Base-by-base conservation (phyloP, 1,284 basidiomycete genomes). In the Inonotus obliquus region DNA sequence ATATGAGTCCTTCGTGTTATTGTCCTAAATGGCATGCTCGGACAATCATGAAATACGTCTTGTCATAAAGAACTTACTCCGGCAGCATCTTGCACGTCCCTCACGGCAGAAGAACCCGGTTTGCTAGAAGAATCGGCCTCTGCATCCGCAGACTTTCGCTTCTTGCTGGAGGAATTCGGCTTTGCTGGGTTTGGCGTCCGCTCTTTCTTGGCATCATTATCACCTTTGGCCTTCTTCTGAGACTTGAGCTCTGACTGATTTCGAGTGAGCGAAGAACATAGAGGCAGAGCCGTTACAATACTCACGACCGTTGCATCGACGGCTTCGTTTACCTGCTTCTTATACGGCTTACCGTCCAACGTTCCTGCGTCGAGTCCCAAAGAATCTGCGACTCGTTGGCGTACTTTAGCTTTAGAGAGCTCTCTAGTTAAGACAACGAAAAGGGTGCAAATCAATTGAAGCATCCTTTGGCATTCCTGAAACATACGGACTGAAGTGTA, bases 381-480 rank as follows among this genome's bases (percentile, higher is more conserved):
- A 11, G 71, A 65, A 14, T 70, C 63, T 68, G 84, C 83, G 2
- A 84, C 61, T n/a, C 73, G 67, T 56, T 70, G 69, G 17, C 82
- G 78, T 35, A 84, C 75, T 23, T 77, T 74, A n/a, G 78, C 78
- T 38, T 76, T 74, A 0, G 82, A 85, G 11, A 81, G 68, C 39
- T 74, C 65, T 48, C 82, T 86, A 61, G 9, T 51, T 38, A 6
- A 41, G 38, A 27, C 13, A 21, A 19, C 17, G 17, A 32, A 38
- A 27, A 13, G 37, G 17, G 21, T 13, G 13, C n/a, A 29, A 23
- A 49, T 62, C 56, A 60, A 6, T 13, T 19, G 37, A 29, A 44
- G 48, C 35, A 13, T 10, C 37, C 9, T 32, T 32, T 4, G 32
- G 32, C 32, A 32, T 4, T 32, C 32, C 32, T 9, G 9, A 9